Percentiles rank a stretch among this genome's conserved stretches.
phyloP scores from a whole-genome alignment of 495 filamentous ascomycete species.

The Xylaria telfairii region DNA sequence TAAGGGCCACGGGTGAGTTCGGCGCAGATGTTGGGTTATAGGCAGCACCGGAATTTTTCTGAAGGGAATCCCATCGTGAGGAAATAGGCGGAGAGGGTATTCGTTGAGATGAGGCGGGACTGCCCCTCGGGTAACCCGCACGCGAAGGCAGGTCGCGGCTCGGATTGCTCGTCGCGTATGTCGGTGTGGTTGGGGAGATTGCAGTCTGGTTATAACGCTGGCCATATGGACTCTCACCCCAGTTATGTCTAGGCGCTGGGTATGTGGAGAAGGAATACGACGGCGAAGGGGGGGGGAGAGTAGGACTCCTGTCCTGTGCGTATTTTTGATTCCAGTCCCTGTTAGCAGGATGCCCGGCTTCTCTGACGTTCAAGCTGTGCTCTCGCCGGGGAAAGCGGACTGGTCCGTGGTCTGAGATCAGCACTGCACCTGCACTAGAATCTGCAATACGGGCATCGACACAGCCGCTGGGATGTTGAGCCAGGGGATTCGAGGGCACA shows the following conservation, averaged over 20 bases:
- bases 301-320: slow-evolving; percentile 11
- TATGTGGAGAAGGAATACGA: slow-evolving; percentile 27
- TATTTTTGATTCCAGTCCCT: slow-evolving; percentile 19
- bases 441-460: slow-evolving; percentile 3
- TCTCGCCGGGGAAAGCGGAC: slow-evolving; percentile 26
- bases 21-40: slow-evolving; percentile 33
- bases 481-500: neutral
- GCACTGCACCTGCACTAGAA: slow-evolving; percentile 16
- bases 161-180: slow-evolving; percentile 29
- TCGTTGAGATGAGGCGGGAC: slow-evolving; percentile 32
- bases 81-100: slow-evolving; percentile 42
- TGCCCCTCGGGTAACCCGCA: slow-evolving; percentile 28
- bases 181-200: slow-evolving; percentile 28
- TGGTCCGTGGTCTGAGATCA: slow-evolving; percentile 13
- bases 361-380: slow-evolving; percentile 21
- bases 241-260: slow-evolving; percentile 29
- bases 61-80: slow-evolving; percentile 53
- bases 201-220: slow-evolving; percentile 24
- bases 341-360: slow-evolving; percentile 13
- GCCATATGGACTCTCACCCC: slow-evolving; percentile 23
- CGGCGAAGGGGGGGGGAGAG: slow-evolving; percentile 11
- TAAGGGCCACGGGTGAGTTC: slow-evolving; percentile 31
- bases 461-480: neutral
- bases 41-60: slow-evolving; percentile 25
- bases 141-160: slow-evolving; percentile 33